These are phyloP conservation scores for Ascochyta koolunga DNA, from an alignment of 2,329 filamentous ascomycete species.

Conservation along the genomic window DNA sequence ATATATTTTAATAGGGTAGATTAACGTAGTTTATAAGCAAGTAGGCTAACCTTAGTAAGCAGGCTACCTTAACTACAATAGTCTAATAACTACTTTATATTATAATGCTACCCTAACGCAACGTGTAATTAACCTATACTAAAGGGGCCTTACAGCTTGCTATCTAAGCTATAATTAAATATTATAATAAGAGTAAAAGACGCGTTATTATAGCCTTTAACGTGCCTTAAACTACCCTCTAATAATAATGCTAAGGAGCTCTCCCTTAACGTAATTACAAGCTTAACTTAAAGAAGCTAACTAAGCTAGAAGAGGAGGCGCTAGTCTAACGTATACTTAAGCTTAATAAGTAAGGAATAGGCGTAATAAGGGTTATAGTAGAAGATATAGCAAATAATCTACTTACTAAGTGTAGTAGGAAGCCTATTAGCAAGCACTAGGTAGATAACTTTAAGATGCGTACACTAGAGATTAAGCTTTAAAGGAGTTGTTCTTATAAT, in stretches of 20 bases:
- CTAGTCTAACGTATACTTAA: background rate
- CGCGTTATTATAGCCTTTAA: background rate
- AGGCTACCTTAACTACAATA: too few species aligned
- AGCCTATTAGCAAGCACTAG: background rate
- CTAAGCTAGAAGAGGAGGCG: background rate
- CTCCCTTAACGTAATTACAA: background rate
- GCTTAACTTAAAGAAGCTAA: background rate
- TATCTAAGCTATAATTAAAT: background rate
- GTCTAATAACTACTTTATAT: too few species aligned
- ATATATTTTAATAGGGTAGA: too few species aligned
- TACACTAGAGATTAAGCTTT: constrained; percentile 43
- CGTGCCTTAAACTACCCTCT: background rate
- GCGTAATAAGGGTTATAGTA: background rate
- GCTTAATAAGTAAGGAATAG: background rate
- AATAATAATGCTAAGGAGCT: background rate
- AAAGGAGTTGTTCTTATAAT: background rate
- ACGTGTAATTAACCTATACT: background rate
- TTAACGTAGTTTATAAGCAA: too few species aligned
- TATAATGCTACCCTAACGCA: background rate
- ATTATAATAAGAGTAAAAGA: background rate
- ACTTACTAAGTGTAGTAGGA: background rate
- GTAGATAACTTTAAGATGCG: background rate
- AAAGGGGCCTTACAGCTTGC: background rate
- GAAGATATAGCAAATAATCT: background rate
- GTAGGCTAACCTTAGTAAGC: too few species aligned